phyloP scores from a whole-genome alignment of 495 filamentous ascomycete species.

The Friedmanniomyces simplex region DNA sequence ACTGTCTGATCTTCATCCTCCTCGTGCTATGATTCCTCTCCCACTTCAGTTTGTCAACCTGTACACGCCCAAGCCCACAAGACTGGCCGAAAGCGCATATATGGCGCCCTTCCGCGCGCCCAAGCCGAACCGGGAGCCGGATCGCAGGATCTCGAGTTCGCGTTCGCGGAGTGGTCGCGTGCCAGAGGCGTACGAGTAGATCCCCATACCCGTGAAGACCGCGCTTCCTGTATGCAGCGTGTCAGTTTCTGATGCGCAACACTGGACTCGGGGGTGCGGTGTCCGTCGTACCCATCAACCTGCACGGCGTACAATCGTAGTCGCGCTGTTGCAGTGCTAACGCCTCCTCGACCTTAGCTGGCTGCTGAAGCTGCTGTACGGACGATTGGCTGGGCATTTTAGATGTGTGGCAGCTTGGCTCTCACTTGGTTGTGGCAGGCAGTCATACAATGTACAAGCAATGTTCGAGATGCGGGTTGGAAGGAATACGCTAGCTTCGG shows the following conservation, averaged over 20 bases:
- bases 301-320: constrained; percentile 32
- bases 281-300: constrained; percentile 28
- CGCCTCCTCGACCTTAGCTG: neutral
- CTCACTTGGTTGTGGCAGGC: no score
- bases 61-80: constrained; percentile 61
- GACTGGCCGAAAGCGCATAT: constrained; percentile 53
- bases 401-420: neutral
- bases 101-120: constrained; percentile 59
- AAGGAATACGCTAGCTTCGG: no score
- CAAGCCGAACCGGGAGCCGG: constrained; percentile 68
- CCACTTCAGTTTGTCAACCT: constrained; percentile 43
- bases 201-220: constrained; percentile 81
- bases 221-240: constrained; percentile 50
- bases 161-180: constrained; percentile 62
- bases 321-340: constrained; percentile 6
- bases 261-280: neutral
- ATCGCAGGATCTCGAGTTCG: constrained; percentile 55
- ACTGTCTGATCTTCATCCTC: neutral
- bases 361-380: neutral
- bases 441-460: no score
- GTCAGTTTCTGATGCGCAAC: neutral
- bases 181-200: constrained; percentile 77
- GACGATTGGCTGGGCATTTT: neutral
- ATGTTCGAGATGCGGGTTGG: no score
- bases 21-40: neutral